Percentiles rank a stretch among this genome's conserved stretches.
Evolutionary conservation across 83 land plant species (phyloP).

Genomic region (Diphasiastrum complanatum): DNA sequence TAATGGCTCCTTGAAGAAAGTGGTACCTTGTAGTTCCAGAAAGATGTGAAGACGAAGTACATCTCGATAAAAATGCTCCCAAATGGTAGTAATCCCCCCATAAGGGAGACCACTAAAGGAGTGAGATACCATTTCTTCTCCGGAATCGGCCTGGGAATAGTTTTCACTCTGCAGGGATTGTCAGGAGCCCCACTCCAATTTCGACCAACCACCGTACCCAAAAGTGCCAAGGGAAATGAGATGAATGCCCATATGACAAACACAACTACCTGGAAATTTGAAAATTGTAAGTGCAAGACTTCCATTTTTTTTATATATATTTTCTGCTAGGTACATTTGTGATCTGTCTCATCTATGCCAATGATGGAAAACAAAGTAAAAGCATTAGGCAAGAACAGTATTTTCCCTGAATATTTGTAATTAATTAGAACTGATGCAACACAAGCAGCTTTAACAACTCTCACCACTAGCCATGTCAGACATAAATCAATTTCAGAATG

Average conservation of each 20-base stretch:
- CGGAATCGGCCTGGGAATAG: constrained; percentile 42
- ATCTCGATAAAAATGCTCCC: constrained; percentile 44
- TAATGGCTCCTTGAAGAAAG: too few species aligned
- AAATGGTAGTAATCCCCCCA: constrained; percentile 40
- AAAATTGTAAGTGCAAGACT: neutral
- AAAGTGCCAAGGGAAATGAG: constrained; percentile 36
- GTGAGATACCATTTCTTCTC: constrained; percentile 46
- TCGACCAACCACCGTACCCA: constrained; percentile 39
- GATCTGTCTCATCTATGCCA: too few species aligned
- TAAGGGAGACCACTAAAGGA: constrained; percentile 31
- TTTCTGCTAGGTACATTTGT: too few species aligned
- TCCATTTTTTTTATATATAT: too few species aligned
- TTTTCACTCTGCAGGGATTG: constrained; percentile 44
- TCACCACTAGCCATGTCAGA: too few species aligned
- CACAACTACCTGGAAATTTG: constrained; percentile 29
- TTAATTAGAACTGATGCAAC: too few species aligned
- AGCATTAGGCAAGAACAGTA: too few species aligned
- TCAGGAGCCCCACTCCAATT: constrained; percentile 38
- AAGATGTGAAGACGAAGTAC: constrained; percentile 40
- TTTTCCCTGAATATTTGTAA: too few species aligned
- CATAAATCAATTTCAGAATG: too few species aligned
- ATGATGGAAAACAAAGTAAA: too few species aligned
- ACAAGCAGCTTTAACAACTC: too few species aligned
- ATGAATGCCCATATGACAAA: constrained; percentile 40
- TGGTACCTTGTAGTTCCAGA: constrained; percentile 47